These are phyloP conservation scores for Saccharomycopsis crataegensis DNA, from an alignment of 1,139 yeast genomes.

Conservation along the genomic window DNA sequence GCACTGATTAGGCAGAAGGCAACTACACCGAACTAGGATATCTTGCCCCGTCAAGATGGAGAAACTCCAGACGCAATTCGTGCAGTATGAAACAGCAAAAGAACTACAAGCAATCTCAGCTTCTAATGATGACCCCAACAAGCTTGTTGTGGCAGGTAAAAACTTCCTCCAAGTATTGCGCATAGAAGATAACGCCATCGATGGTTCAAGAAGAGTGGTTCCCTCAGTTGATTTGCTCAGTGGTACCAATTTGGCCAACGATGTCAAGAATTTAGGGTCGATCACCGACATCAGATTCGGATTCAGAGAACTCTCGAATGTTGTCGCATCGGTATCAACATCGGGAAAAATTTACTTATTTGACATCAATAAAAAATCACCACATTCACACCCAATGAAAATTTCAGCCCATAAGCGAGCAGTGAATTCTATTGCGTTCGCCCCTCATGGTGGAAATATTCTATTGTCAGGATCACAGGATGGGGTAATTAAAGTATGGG, in stretches of 20 bases:
- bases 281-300: slow-evolving; percentile 44
- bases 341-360: slow-evolving; percentile 44
- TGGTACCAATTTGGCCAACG: slow-evolving; percentile 24
- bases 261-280: slow-evolving; percentile 39
- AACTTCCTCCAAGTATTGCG: slow-evolving; percentile 45
- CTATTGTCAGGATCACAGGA: slow-evolving; percentile 87
- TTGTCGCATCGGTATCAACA: slow-evolving; percentile 42
- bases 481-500: slow-evolving; percentile 86
- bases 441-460: slow-evolving; percentile 42
- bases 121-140: slow-evolving; percentile 2
- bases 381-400: slow-evolving; percentile 36
- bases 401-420: slow-evolving; percentile 72
- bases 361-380: slow-evolving; percentile 32
- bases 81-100: neutral
- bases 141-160: slow-evolving; percentile 49
- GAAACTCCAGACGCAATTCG: neutral
- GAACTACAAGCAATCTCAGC: slow-evolving; percentile 17
- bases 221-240: slow-evolving; percentile 27
- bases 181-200: slow-evolving; percentile 28
- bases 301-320: slow-evolving; percentile 34
- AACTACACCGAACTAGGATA: too few relatives aligned
- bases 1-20: too few relatives aligned
- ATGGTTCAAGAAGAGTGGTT: slow-evolving; percentile 19
- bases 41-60: neutral
- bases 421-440: slow-evolving; percentile 73